Base-by-base conservation (phyloP, 2,329 filamentous ascomycete species). In the Talaromyces piceae region DNA sequence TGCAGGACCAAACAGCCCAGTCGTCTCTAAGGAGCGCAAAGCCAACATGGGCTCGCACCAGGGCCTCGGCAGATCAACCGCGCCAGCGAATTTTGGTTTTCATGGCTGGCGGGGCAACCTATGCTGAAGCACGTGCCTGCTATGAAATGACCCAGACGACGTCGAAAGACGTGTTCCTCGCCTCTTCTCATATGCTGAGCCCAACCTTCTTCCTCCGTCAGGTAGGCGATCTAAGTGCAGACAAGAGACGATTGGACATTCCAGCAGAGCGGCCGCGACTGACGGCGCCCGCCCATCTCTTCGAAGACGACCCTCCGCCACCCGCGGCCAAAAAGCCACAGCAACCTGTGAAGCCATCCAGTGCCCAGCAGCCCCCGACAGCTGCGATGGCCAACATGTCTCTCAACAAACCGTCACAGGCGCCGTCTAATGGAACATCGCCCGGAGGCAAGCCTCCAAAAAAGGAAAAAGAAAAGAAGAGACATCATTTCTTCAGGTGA, bases 81-180 rank as follows among this genome's bases (percentile, higher is more conserved):
- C 82, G 86, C 49, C 93, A 98, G 67, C 83, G 93, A 48, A 79
- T 97, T 49, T 87, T 98, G 53, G 84, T 97, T 13, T 97, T 95
- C 66, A 86, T 97, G 79, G 93, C 91, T 1, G 93, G 93, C 45
- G 93, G 93, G 41, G 93, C 93, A 18, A 97, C 93, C 0, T 95
- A 91, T 67, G 90, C 88, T 4, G 93, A 98, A 71, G 80, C 88
- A 27, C 83, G 93, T 25, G 80, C 84, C 11, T 98, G 93, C 71
- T 97, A 97, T 66, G 89, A 96, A 61, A 74, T 91, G 23, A 86
- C 88, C 2, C 79, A 83, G 48, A 74, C 82, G 46, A 82, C 82
- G 44, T 82, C 81, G 48, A 82, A 86, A 57, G 93, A 98, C 60
- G 75, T 97, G n/a, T 88, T 94, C 65, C 80, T 98, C 4, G 82